Percentiles rank a stretch among this genome's conserved stretches.
Evolutionary conservation across 2,329 filamentous ascomycete genomes (phyloP).

Genomic region (Colletotrichum brevisporum): DNA sequence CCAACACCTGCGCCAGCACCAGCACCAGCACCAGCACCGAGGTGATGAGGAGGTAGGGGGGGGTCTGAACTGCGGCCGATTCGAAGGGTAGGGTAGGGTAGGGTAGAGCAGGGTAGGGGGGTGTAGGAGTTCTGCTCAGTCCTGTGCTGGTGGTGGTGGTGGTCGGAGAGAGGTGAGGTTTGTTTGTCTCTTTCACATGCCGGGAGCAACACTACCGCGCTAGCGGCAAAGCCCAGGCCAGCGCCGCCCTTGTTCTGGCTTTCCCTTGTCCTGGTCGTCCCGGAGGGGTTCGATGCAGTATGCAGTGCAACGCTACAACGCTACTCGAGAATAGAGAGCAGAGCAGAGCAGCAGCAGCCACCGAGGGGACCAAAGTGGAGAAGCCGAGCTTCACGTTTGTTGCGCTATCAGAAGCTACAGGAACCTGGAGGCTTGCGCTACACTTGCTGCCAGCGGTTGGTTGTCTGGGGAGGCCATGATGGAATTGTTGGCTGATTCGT

Average conservation of each 20-base stretch:
- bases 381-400: conserved; percentile 26
- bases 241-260: conserved; percentile 26
- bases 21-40: conserved; percentile 16
- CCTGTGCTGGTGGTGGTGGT: too few relatives aligned
- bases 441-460: conserved; percentile 29
- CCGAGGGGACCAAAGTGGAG: conserved; percentile 27
- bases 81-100: conserved; percentile 5
- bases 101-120: conserved; percentile 9
- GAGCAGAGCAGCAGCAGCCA: conserved; percentile 8
- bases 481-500: conserved; percentile 28
- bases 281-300: conserved; percentile 39
- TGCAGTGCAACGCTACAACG: conserved; percentile 31
- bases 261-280: conserved; percentile 31
- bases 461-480: conserved; percentile 16
- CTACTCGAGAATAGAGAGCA: neutral
- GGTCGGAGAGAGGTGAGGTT: too few relatives aligned
- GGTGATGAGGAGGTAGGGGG: neutral
- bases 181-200: conserved; percentile 32
- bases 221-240: conserved; percentile 32
- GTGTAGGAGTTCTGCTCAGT: neutral
- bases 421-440: conserved; percentile 3
- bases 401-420: conserved; percentile 37
- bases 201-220: neutral
- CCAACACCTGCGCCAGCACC: neutral
- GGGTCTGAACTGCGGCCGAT: conserved; percentile 33